Evolutionary conservation across 352 stramenopile species (phyloP).

Genomic region (Blastocystis sp.): DNA sequence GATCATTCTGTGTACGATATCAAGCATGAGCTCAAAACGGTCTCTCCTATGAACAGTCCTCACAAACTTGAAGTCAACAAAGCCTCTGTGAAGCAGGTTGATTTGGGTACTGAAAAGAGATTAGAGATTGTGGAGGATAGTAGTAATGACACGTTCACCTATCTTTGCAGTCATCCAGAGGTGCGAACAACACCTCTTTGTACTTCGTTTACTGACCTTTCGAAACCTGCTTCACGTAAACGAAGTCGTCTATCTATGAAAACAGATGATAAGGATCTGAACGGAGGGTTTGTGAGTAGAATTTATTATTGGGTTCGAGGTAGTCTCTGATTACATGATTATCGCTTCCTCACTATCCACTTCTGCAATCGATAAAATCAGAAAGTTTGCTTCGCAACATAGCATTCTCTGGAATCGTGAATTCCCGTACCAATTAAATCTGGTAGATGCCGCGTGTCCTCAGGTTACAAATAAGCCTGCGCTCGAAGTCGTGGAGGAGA

Average conservation of each 20-base stretch:
- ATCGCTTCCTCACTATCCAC: slow-evolving; percentile 9
- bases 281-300: neutral
- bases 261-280: neutral
- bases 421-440: slow-evolving; percentile 14
- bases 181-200: neutral
- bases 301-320: neutral
- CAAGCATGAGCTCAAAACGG: neutral
- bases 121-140: slow-evolving; percentile 48
- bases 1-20: neutral
- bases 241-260: neutral
- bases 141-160: slow-evolving; percentile 44
- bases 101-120: neutral
- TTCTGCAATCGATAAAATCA: neutral
- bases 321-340: slow-evolving; percentile 47
- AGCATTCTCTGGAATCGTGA: slow-evolving; percentile 41
- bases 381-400: neutral
- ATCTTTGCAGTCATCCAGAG: slow-evolving; percentile 22
- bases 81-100: neutral
- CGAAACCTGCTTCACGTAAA: neutral
- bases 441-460: neutral
- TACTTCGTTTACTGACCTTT: neutral
- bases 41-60: slow-evolving; percentile 27
- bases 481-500: neutral
- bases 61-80: neutral
- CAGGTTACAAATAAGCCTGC: neutral